A percentile compares a stretch with the other conserved stretches of the same genome.
Evolutionary conservation across 2,329 filamentous ascomycete genomes (phyloP).

Genomic region (Scolecobasidium constrictum): DNA sequence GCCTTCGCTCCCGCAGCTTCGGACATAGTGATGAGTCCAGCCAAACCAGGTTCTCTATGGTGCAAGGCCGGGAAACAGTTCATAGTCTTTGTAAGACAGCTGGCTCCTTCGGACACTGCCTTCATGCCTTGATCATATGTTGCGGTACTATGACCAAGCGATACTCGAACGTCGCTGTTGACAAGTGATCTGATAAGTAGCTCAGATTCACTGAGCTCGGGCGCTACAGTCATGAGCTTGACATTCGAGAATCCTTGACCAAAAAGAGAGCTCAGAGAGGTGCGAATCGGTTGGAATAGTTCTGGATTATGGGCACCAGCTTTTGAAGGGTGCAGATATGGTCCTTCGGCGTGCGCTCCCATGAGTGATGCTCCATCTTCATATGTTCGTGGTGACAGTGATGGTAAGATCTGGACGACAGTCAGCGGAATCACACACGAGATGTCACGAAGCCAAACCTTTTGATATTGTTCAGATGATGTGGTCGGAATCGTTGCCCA

Average conservation of each 20-base stretch:
- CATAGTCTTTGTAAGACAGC: slow-evolving; percentile 41
- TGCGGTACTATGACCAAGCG: slow-evolving; percentile 41
- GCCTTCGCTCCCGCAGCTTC: slow-evolving; percentile 14
- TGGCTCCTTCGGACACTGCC: slow-evolving; percentile 38
- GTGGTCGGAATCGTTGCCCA: slow-evolving; percentile 45
- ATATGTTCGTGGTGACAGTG: slow-evolving; percentile 32
- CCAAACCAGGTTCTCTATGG: slow-evolving; percentile 40
- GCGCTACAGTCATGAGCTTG: slow-evolving; percentile 42
- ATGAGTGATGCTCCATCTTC: slow-evolving; percentile 37
- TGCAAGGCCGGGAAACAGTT: slow-evolving; percentile 43
- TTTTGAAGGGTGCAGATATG: slow-evolving; percentile 42
- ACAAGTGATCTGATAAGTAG: slow-evolving; percentile 31
- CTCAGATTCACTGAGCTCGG: slow-evolving; percentile 34
- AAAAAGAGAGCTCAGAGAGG: slow-evolving; percentile 29
- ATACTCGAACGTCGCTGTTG: slow-evolving; percentile 30
- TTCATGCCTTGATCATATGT: slow-evolving; percentile 33
- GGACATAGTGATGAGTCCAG: slow-evolving; percentile 28
- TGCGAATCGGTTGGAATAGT: slow-evolving; percentile 30
- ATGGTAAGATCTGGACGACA: slow-evolving; percentile 34
- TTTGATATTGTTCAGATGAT: slow-evolving; percentile 32
- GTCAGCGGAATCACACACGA: slow-evolving; percentile 7
- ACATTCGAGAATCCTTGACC: slow-evolving; percentile 33
- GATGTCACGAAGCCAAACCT: slow-evolving; percentile 22
- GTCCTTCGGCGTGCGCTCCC: slow-evolving; percentile 47
- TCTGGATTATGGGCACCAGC: slow-evolving; percentile 41